phyloP scores from a whole-genome alignment of 192 early-diverging fungal genomes.

The Coemansia sp. region DNA sequence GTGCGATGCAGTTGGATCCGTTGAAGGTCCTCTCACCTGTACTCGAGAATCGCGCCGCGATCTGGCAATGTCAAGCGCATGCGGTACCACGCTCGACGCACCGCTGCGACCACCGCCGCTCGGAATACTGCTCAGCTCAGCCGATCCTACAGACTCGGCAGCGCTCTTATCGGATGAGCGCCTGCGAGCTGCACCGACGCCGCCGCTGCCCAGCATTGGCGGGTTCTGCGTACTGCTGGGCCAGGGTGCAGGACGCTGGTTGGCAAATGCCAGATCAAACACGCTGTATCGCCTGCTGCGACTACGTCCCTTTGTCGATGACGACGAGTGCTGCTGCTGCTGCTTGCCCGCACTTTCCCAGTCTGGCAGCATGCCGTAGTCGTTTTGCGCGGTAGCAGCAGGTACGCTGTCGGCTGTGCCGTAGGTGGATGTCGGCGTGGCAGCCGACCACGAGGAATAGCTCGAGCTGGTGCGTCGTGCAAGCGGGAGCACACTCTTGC shows the following conservation, averaged over 20 bases:
- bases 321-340: slow-evolving; percentile 7
- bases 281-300: slow-evolving; percentile 48
- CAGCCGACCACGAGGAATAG: slow-evolving; percentile 39
- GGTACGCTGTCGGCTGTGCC: slow-evolving; percentile 8
- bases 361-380: slow-evolving; percentile 22
- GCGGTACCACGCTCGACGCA: slow-evolving; percentile 8
- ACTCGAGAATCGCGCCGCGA: slow-evolving; percentile 1
- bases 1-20: neutral
- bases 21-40: neutral
- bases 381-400: neutral
- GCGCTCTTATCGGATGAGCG: slow-evolving; percentile 2
- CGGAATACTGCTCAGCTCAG: slow-evolving; percentile 4
- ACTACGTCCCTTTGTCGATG: slow-evolving; percentile 5
- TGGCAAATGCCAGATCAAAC: slow-evolving; percentile 43
- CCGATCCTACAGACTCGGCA: neutral
- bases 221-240: slow-evolving; percentile 8
- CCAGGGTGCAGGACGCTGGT: slow-evolving; percentile 9
- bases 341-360: slow-evolving; percentile 26
- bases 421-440: slow-evolving; percentile 29
- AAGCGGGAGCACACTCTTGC: neutral
- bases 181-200: neutral
- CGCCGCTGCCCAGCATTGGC: neutral
- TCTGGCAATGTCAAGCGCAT: slow-evolving; percentile 1
- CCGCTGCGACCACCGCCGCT: slow-evolving; percentile 3
- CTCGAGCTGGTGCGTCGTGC: slow-evolving; percentile 41